phyloP scores from a whole-genome alignment of 2,329 filamentous ascomycete species.

The Neoscytalidium dimidiatum region DNA sequence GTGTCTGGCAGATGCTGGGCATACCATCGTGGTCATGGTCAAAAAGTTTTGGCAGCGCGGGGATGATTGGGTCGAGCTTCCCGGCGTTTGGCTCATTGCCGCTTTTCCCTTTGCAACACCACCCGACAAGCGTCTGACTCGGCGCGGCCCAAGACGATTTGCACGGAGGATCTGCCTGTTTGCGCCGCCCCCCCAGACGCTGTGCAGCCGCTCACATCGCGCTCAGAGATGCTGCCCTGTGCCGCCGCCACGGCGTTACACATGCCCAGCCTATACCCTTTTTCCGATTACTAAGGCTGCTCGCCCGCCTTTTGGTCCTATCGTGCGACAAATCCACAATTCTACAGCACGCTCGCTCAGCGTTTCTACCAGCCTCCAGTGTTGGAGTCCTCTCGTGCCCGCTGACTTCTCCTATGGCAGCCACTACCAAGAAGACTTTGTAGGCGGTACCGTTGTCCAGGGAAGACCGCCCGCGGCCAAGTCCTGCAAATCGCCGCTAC shows the following conservation, averaged over 20 bases:
- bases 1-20: constrained; percentile 1
- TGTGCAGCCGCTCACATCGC: background rate
- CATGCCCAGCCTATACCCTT: background rate
- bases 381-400: no score
- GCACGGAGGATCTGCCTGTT: background rate
- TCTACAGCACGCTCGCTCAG: no score
- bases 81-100: background rate
- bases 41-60: constrained; percentile 10
- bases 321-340: background rate
- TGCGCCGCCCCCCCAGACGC: background rate
- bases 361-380: no score
- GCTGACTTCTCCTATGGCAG: no score
- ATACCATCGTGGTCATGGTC: constrained; percentile 6
- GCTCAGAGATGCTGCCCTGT: background rate
- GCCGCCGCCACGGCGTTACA: background rate
- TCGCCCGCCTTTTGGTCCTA: background rate
- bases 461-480: no score
- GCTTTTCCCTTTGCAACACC: constrained; percentile 7
- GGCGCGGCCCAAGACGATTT: background rate
- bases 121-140: background rate
- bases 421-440: no score
- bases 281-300: constrained; percentile 6
- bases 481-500: no score
- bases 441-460: no score
- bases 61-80: constrained; percentile 15